Evolutionary conservation across 108 stramenopile species (phyloP), one percentile per base, ranked within the genome.

Genomic region (Skeletonema costatum): DNA sequence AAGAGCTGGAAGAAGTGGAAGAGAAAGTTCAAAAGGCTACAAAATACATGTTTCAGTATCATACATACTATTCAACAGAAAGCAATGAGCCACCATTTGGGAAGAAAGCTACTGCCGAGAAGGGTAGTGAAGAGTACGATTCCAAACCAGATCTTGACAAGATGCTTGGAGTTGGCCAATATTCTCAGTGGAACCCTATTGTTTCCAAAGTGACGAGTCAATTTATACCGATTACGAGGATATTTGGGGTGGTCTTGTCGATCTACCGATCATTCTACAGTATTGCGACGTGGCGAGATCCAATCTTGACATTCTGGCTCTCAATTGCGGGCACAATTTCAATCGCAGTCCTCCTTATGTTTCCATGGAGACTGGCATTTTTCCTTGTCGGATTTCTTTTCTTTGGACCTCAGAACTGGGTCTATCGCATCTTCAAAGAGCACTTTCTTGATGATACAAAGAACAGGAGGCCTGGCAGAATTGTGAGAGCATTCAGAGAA

Each of bases 281-380:
- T 51, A 62, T 86, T 10, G 70, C 76, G 5, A 77, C 82, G 2
- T 91, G 88, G 90, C 85, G 79, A 59, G 90, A 91, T 76, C 90
- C 90, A 6, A 84, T 65, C 39, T 48, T 91, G 63, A 84, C 90
- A 3, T 51, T 51, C 19, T 51, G 50, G 50, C 0, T 81, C 3
- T 35, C 74, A 4, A 31, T 83, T 9, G 78, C 77, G 35, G 61
- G 88, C 14, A 33, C 48, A 12, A 44, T 69, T 14, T 41, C 76
- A 11, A 56, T 69, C 3, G 50, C 50, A 51, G 53, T 87, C 38
- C 51, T 91, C 31, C 46, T 87, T 8, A 65, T 84, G 19, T 91
- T 91, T 61, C 90, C 90, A 2, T 91, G 90, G 90, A 60, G 87
- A 60, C 64, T 71, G 9, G 87, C 83, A 53, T 85, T 87, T 71